Conservation (phyloP, 305 asterid species). For the Fraxinus sp. region DNA sequence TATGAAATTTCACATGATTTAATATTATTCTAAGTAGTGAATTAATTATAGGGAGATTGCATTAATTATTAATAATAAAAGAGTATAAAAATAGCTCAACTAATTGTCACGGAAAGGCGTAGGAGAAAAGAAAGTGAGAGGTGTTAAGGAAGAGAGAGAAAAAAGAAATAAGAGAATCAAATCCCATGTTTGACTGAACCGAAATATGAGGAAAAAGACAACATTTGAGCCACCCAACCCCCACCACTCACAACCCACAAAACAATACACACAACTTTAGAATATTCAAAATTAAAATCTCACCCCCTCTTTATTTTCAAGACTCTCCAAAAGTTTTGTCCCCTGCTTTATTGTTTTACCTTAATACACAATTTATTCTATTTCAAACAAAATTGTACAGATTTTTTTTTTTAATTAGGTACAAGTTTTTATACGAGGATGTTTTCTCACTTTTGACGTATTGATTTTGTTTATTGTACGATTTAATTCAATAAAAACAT, state of each 20-base stretch:
- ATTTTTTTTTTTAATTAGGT: background rate
- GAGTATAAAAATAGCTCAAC: slow-evolving; percentile 18
- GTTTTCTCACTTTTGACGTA: background rate
- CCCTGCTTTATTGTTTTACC: background rate
- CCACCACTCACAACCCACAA: slow-evolving; percentile 34
- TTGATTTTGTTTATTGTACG: background rate
- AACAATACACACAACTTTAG: slow-evolving; percentile 66
- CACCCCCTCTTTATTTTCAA: slow-evolving; percentile 1
- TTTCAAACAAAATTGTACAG: background rate
- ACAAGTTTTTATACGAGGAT: background rate
- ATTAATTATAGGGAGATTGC: background rate
- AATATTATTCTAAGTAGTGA: background rate
- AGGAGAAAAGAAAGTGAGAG: slow-evolving; percentile 30
- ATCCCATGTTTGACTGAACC: slow-evolving; percentile 70
- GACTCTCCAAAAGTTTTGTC: slow-evolving; percentile 1
- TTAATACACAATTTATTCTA: background rate
- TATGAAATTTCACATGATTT: background rate
- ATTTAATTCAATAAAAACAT: background rate
- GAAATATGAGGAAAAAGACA: slow-evolving; percentile 30
- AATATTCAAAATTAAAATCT: slow-evolving; percentile 6
- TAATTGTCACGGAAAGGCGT: slow-evolving; percentile 32
- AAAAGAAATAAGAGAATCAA: slow-evolving; percentile 38
- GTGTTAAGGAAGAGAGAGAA: background rate
- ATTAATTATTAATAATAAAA: background rate
- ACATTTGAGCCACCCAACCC: slow-evolving; percentile 5